Conservation (phyloP, 2,329 filamentous ascomycete species). For the Diplodia seriata region DNA sequence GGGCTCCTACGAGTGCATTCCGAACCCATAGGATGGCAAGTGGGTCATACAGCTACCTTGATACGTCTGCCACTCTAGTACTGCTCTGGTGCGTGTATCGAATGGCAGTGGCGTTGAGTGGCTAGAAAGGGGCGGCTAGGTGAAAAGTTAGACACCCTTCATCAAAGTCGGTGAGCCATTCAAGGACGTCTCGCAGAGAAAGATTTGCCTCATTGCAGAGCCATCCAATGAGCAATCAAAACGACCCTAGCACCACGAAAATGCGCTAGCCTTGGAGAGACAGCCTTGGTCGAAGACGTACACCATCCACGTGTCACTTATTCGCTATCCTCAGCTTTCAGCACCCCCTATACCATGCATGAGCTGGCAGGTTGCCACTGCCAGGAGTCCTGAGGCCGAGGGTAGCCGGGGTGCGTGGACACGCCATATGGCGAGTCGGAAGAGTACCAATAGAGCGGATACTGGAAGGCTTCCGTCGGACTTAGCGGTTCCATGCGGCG, state of each 20-base stretch:
- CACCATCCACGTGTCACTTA: slow-evolving; percentile 12
- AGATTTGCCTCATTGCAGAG: slow-evolving; percentile 4
- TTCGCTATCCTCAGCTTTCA: slow-evolving; percentile 14
- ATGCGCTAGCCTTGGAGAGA: slow-evolving; percentile 16
- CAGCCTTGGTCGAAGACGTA: slow-evolving; percentile 7
- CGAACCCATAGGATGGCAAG: neutral
- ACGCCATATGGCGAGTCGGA: slow-evolving; percentile 4
- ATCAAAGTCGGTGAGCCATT: slow-evolving; percentile 24
- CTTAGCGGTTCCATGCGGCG: neutral
- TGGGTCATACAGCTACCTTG: neutral
- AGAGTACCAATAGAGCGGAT: neutral
- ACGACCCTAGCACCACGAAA: slow-evolving; percentile 8
- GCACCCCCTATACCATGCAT: slow-evolving; percentile 17
- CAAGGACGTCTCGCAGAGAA: neutral
- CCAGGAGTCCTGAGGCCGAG: neutral
- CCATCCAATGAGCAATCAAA: slow-evolving; percentile 22
- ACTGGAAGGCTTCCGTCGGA: neutral
- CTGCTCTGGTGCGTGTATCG: neutral
- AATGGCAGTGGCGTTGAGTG: neutral
- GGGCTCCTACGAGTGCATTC: neutral
- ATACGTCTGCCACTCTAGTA: neutral
- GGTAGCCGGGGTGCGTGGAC: neutral
- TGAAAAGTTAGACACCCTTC: neutral
- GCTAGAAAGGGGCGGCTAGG: neutral
- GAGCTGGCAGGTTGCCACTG: slow-evolving; percentile 1